A percentile compares a stretch with the other conserved stretches of the same genome.
phyloP scores from a whole-genome alignment of 208 protist genomes.

The Leishmania tropica region DNA sequence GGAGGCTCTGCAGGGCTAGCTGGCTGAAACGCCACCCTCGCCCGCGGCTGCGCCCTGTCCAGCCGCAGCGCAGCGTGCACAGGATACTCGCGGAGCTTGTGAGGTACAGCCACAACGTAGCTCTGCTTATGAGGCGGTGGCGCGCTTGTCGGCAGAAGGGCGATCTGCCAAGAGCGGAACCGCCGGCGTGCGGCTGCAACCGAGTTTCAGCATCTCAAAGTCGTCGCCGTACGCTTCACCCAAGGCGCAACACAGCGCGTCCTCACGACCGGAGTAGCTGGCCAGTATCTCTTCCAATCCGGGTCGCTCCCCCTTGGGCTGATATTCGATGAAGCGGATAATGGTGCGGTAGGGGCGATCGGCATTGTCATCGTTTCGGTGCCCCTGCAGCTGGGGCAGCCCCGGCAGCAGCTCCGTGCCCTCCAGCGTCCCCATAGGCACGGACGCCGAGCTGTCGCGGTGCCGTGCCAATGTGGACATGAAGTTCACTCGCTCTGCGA shows the following conservation, averaged over 20 bases:
- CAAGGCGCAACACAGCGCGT: slow-evolving; percentile 64
- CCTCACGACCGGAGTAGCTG: slow-evolving; percentile 69
- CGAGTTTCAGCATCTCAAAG: slow-evolving; percentile 48
- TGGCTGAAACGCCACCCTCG: not conserved
- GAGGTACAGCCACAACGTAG: not conserved
- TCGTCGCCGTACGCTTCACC: slow-evolving; percentile 64
- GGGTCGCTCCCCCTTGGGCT: slow-evolving; percentile 41
- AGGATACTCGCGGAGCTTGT: not conserved
- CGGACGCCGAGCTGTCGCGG: not conserved
- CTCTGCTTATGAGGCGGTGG: slow-evolving; percentile 6
- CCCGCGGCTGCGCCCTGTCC: not conserved
- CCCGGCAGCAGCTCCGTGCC: slow-evolving; percentile 74
- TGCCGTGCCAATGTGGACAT: not conserved
- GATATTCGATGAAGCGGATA: slow-evolving; percentile 66
- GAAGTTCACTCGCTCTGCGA: slow-evolving; percentile 15
- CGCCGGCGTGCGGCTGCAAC: not conserved
- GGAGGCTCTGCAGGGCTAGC: not conserved
- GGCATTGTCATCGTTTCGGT: slow-evolving; percentile 30
- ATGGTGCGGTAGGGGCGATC: slow-evolving; percentile 61
- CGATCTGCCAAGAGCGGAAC: slow-evolving; percentile 19
- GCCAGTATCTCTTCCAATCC: slow-evolving; percentile 58
- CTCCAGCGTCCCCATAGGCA: slow-evolving; percentile 29
- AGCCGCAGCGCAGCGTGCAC: not conserved
- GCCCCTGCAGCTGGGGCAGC: slow-evolving; percentile 71
- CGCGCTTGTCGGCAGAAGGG: not conserved